Conservation (phyloP, 768 basidiomycete species). For the Tubosaeta sp. region DNA sequence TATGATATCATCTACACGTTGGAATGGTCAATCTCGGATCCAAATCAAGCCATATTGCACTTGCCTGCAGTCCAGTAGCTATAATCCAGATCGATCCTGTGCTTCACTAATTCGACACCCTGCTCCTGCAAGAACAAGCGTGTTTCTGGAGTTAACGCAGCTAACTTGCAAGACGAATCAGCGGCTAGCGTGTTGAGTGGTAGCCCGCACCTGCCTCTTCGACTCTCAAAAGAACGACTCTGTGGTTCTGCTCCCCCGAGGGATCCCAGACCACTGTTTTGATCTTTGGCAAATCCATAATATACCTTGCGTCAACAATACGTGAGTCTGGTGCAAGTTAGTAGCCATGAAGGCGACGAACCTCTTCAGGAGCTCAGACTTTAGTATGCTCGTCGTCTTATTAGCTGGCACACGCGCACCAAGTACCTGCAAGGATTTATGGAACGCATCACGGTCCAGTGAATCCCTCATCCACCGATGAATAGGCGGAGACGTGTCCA, state of each 20-base stretch:
- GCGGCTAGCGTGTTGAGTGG: not conserved
- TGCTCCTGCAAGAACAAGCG: conserved; percentile 53
- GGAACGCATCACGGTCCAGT: conserved; percentile 65
- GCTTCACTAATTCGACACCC: conserved; percentile 49
- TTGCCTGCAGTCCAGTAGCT: conserved; percentile 86
- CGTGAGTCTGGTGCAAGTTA: conserved; percentile 8
- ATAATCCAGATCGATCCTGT: conserved; percentile 69
- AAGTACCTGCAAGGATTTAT: conserved; percentile 59
- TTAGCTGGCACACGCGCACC: conserved; percentile 59
- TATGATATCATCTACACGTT: conserved; percentile 70
- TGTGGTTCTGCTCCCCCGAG: conserved; percentile 42
- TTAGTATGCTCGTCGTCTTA: conserved; percentile 53
- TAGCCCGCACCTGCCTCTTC: conserved; percentile 50
- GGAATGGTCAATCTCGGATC: not conserved
- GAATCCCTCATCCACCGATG: conserved; percentile 47
- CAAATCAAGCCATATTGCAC: not conserved
- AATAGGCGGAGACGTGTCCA: conserved; percentile 43
- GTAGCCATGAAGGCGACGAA: conserved; percentile 28
- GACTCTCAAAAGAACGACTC: conserved; percentile 66
- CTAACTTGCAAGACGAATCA: conserved; percentile 46
- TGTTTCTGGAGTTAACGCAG: conserved; percentile 57
- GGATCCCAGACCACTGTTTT: conserved; percentile 54
- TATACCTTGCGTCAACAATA: conserved; percentile 36
- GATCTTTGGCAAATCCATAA: conserved; percentile 69
- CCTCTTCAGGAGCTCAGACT: conserved; percentile 56